Conservation (phyloP, 1,139 yeast species). For the Zygoascus hellenicus region DNA sequence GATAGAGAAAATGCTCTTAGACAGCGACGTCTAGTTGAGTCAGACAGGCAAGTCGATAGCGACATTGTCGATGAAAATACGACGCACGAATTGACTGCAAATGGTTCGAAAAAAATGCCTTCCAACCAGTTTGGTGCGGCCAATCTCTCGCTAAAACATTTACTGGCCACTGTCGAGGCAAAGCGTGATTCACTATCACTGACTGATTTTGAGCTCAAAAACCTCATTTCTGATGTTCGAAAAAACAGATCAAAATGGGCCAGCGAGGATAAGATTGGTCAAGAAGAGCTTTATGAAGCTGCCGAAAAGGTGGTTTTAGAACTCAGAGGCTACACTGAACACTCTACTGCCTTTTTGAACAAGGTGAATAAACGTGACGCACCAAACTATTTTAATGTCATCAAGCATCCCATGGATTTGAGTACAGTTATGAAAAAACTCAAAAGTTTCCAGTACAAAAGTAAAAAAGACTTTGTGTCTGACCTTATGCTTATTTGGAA, state of each 20-base stretch:
- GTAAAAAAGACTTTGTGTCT: constrained; percentile 84
- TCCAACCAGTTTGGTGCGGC: constrained; percentile 69
- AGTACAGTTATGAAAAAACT: constrained; percentile 90
- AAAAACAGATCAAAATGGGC: constrained; percentile 97
- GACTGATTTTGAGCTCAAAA: constrained; percentile 80
- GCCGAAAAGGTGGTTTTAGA: constrained; percentile 93
- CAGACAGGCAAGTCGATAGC: constrained; percentile 62
- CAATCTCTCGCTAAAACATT: constrained; percentile 71
- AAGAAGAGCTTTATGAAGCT: constrained; percentile 94
- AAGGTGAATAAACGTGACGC: constrained; percentile 96
- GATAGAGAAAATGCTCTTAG: constrained; percentile 75
- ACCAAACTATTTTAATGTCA: constrained; percentile 86
- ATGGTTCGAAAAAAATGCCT: constrained; percentile 23
- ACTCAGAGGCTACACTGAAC: constrained; percentile 87
- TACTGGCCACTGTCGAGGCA: constrained; percentile 69
- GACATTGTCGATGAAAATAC: constrained; percentile 22
- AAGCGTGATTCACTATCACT: constrained; percentile 68
- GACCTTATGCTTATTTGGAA: constrained; percentile 94
- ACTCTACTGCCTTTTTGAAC: constrained; percentile 91
- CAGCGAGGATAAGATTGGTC: constrained; percentile 89
- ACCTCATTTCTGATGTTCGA: constrained; percentile 83
- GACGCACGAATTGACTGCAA: background rate
- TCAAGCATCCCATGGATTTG: constrained; percentile 93
- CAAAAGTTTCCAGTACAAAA: constrained; percentile 70
- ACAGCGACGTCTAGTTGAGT: constrained; percentile 71